Percentiles rank a stretch among this genome's conserved stretches.
Conservation (phyloP, 2,329 filamentous ascomycete genomes). For the Cucurbitaria berberidis region DNA sequence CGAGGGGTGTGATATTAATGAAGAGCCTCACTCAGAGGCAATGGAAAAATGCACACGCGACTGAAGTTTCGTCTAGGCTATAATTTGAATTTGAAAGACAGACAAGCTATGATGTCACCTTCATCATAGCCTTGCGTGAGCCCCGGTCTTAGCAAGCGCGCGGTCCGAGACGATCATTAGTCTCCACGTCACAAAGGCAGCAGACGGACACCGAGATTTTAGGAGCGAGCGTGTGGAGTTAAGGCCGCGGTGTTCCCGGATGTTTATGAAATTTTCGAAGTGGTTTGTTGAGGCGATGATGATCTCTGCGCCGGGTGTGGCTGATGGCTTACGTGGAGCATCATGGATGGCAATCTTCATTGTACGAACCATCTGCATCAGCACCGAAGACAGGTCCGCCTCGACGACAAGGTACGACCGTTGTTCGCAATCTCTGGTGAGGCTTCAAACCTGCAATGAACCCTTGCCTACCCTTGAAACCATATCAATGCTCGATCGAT, state of each 20-base stretch:
- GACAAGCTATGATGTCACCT: slow-evolving; percentile 21
- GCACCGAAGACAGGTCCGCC: background rate
- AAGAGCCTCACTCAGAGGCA: slow-evolving; percentile 5
- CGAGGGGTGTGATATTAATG: slow-evolving; percentile 3
- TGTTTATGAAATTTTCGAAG: background rate
- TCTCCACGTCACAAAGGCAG: slow-evolving; percentile 14
- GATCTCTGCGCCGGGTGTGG: slow-evolving; percentile 5
- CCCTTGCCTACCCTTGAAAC: background rate
- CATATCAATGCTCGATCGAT: background rate
- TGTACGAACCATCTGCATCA: too few species aligned
- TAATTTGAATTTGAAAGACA: slow-evolving; percentile 12
- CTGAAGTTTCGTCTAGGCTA: slow-evolving; percentile 11
- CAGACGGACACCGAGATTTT: slow-evolving; percentile 2
- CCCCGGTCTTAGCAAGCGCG: slow-evolving; percentile 15
- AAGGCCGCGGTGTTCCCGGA: slow-evolving; percentile 1
- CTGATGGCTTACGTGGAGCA: too few species aligned
- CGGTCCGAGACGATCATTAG: slow-evolving; percentile 4
- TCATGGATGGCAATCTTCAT: too few species aligned
- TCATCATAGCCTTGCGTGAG: slow-evolving; percentile 4
- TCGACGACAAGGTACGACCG: background rate
- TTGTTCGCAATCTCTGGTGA: background rate
- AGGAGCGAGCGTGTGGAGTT: slow-evolving; percentile 3
- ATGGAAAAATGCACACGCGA: slow-evolving; percentile 1
- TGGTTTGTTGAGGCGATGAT: slow-evolving; percentile 1
- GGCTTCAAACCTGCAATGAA: background rate